Evolutionary conservation across 2,329 filamentous ascomycete genomes (phyloP).

Genomic region (Arthrobotrys sphaeroides): DNA sequence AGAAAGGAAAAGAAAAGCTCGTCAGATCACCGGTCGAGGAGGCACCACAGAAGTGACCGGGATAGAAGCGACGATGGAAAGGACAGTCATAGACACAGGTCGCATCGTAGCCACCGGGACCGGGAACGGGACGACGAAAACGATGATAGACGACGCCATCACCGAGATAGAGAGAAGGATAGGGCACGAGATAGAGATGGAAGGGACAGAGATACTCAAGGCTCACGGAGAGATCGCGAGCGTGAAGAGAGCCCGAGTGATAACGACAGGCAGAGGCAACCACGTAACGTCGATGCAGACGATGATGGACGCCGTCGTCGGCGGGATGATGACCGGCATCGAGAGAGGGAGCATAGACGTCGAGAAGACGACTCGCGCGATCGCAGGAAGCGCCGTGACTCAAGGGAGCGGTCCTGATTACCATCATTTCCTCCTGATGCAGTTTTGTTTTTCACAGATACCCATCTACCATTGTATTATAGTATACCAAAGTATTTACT

Average conservation of each 20-base stretch:
- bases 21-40: constrained; percentile 28
- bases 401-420: constrained; percentile 16
- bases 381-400: constrained; percentile 17
- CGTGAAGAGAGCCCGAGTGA: constrained; percentile 6
- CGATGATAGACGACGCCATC: constrained; percentile 57
- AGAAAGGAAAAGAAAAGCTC: constrained; percentile 60
- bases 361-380: constrained; percentile 28
- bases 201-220: background rate
- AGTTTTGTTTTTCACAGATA: background rate
- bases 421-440: background rate
- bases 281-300: constrained; percentile 26
- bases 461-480: constrained; percentile 12
- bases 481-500: too few relatives aligned
- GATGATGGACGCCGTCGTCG: constrained; percentile 21
- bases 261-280: constrained; percentile 14
- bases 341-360: constrained; percentile 9
- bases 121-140: constrained; percentile 55
- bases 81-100: constrained; percentile 26
- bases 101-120: constrained; percentile 48
- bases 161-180: constrained; percentile 55
- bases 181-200: constrained; percentile 5
- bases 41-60: constrained; percentile 63
- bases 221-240: constrained; percentile 1
- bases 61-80: constrained; percentile 58
- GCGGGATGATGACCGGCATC: constrained; percentile 34